Evolutionary conservation across 148 eudicot species (phyloP).

Genomic region (Chenopodium quinoa): DNA sequence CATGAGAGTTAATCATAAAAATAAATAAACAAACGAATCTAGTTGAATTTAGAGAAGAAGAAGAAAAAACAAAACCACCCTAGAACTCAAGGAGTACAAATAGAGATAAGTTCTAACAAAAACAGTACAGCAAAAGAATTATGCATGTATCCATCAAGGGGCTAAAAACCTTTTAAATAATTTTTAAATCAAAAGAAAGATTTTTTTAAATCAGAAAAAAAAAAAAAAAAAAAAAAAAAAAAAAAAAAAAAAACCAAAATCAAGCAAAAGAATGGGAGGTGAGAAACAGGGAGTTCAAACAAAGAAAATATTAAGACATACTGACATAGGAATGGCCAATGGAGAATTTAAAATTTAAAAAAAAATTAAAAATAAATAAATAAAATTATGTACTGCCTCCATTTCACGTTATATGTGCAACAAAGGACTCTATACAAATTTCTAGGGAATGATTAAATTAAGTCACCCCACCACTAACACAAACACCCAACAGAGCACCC

Average conservation of each 20-base stretch:
- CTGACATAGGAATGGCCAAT: not conserved
- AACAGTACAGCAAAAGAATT: not conserved
- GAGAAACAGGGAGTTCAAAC: not conserved
- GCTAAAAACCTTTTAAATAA: not conserved
- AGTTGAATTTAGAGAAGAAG: not conserved
- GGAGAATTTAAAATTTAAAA: not conserved
- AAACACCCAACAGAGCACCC: too few relatives aligned
- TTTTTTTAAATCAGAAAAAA: too few relatives aligned
- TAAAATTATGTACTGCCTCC: too few relatives aligned
- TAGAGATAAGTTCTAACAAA: not conserved
- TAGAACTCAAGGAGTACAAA: not conserved
- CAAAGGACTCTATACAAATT: too few relatives aligned
- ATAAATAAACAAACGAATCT: not conserved
- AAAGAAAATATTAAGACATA: not conserved
- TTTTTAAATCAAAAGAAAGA: too few relatives aligned
- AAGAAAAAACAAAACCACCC: not conserved
- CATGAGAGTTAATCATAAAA: not conserved
- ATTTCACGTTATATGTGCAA: too few relatives aligned
- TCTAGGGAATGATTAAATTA: too few relatives aligned
- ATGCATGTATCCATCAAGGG: not conserved
- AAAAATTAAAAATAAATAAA: too few relatives aligned
- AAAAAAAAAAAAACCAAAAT: not conserved
- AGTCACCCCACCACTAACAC: too few relatives aligned
- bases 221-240: too few relatives aligned
- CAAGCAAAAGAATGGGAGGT: not conserved